Evolutionary conservation across 768 basidiomycete species (phyloP).

Genomic region (Tricholoma sp.): DNA sequence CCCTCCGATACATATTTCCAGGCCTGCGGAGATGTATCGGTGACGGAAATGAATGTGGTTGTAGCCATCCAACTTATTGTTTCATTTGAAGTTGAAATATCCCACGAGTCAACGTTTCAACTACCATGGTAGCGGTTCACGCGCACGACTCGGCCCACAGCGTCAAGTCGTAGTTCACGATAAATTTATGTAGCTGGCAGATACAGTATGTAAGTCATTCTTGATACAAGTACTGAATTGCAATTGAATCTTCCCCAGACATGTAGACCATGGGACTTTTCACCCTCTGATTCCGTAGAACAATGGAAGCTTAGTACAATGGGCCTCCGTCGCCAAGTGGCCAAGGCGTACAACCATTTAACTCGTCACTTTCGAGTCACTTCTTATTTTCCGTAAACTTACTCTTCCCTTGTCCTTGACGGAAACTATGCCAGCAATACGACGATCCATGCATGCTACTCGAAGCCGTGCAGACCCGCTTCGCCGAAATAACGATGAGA

Average conservation of each 20-base stretch:
- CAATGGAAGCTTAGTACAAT: background rate
- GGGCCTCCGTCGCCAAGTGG: background rate
- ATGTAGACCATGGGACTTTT: background rate
- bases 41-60: constrained; percentile 18
- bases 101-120: no score
- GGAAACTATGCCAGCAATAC: background rate
- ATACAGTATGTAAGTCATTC: no score
- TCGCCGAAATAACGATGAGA: background rate
- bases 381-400: background rate
- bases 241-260: background rate
- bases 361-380: background rate
- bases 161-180: no score
- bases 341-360: background rate
- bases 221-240: background rate
- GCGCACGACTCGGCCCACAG: no score
- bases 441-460: background rate
- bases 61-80: background rate
- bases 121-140: no score
- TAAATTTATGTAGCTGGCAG: no score
- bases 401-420: background rate
- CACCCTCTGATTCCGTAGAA: background rate
- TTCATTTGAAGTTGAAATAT: no score
- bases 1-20: constrained; percentile 93
- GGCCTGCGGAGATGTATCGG: constrained; percentile 37
- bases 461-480: constrained; percentile 4